Evolutionary conservation across 2,329 filamentous ascomycete genomes (phyloP), one percentile per base, ranked within the genome.

Genomic region (Elsinoe fawcettii): DNA sequence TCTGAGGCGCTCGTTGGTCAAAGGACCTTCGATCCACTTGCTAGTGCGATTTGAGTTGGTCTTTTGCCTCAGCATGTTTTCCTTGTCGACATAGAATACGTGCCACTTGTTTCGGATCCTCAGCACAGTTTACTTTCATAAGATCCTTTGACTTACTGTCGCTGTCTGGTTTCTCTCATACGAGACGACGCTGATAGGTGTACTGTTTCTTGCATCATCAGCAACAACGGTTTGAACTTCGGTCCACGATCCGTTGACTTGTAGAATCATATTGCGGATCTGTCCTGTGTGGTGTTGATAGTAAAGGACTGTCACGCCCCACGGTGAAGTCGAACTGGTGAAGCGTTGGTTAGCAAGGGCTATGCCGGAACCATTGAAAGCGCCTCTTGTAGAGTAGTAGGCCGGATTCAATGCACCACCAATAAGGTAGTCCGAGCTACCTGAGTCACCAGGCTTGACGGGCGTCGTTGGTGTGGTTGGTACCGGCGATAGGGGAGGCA

Each of bases 281-380:
- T 73, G 65, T 12, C 74, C 75, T 5, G 67, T 67, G 23, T 70
- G 67, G 60, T 77, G 73, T 59, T 77, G 74, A 60, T 73, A 76
- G 63, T 75, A 76, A 39, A 76, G 64, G 1, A 71, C 72, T 20
- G 27, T 51, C 2, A 37, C 43, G 14, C 47, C 58, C 14, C 18
- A 43, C 9, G 3, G 8, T 64, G 56, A 20, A 62, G 47, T 2
- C 56, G 51, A 5, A 61, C 70, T 37, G 34, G 9, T 23, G 64
- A 73, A 75, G 0, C 72, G 75, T 43, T 75, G 72, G 5, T 71
- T 71, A 16, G 74, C 74, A 8, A 76, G 58, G 1, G 74, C 74
- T 37, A 77, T 73, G 9, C 74, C 74, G 12, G 72, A 73, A n/a
- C 74, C 74, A 58, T 77, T 76, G 65, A 75, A 75, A 5, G 73